Base-by-base conservation (phyloP, 495 filamentous ascomycete species). In the Aspergillus homomorphus region DNA sequence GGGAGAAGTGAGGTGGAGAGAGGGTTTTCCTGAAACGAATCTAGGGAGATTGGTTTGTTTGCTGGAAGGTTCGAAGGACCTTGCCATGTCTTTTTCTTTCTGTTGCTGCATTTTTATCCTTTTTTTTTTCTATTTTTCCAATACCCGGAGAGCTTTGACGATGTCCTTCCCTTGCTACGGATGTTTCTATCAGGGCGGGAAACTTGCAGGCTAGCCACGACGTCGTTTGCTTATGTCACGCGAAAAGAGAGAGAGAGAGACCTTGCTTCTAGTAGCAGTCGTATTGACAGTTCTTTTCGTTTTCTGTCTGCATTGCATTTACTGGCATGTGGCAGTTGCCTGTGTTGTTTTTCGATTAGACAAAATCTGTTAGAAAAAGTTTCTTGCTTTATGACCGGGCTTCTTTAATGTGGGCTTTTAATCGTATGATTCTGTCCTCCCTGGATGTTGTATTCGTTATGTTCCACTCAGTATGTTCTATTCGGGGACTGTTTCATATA, bases 321-420 rank as follows among this genome's bases (percentile, higher is more conserved):
- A 60, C 54, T 58, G 58, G 58, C 50, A 67, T 60, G 41, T 48
- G 28, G 42, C 51, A 8, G 38, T n/a, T 51, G 48, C 28, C 15
- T 50, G 21, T 49, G 48, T 51, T 51, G 18, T 48, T 56, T 55
- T 57, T 51, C 24, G 61, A 54, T 54, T 65, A 66, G 64, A 66
- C 64, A 63, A 66, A 63, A 63, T 61, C 59, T 59, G 64, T 56
- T 63, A 63, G 64, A 63, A 66, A 66, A 66, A 56, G 49, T 65
- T n/a, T n/a, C n/a, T 61, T 50, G 49, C 14, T 57, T 54, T 53
- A 45, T 49, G 9, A 4, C 10, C 10, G 26, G 8, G 33, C 2
- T 38, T 38, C 33, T n/a, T n/a, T 38, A 38, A 14, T 38, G 33
- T 38, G 33, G 10, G n/a, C n/a, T n/a, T n/a, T n/a, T 38, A 38